Evolutionary conservation across 2,329 filamentous ascomycete genomes (phyloP), one percentile per base, ranked within the genome.

Genomic region (Colletotrichum higginsianum): DNA sequence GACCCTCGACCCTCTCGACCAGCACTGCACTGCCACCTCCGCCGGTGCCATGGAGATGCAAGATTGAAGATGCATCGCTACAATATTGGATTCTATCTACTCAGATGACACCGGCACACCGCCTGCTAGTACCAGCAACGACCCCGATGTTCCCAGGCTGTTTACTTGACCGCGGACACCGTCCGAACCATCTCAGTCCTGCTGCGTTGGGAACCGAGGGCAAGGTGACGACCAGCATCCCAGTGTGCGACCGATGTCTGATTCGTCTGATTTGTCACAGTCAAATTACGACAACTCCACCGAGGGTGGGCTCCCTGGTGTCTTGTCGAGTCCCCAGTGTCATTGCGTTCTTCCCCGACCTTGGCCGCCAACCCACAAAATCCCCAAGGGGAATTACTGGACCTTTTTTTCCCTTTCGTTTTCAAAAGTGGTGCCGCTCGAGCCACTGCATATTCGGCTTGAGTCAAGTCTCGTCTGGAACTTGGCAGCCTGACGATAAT

Each of bases 341-440:
- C 49, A 35, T 11, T 65, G 44, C 52, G 42, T 66, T 46, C 38
- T 67, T 67, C 64, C 57, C 68, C 68, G 52, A 71, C 23, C 64
- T 62, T 62, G 68, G 68, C 57, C 46, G 26, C 50, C 58, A 71
- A 46, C 52, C 68, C 64, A 61, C 64, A 61, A 53, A 61, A 56
- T 67, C 68, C 68, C 68, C 50, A 61, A 67, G 68, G 68, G 68
- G 68, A 67, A 67, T 62, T 62, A 68, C 13, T 62, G 57, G 68
- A 35, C 52, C 67, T 58, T 35, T 47, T n/a, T 52, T 23, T 44
- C 30, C 56, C 30, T 44, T 64, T 58, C 23, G 42, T n/a, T 42
- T 35, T 50, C 42, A 42, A 67, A 9, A 46, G 26, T 38, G 38
- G 50, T 21, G 49, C 50, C 64, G 55, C 44, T 55, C 40, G 47